Evolutionary conservation across 306 rosid genomes (phyloP).

Genomic region (Lathyrus oleraceus): DNA sequence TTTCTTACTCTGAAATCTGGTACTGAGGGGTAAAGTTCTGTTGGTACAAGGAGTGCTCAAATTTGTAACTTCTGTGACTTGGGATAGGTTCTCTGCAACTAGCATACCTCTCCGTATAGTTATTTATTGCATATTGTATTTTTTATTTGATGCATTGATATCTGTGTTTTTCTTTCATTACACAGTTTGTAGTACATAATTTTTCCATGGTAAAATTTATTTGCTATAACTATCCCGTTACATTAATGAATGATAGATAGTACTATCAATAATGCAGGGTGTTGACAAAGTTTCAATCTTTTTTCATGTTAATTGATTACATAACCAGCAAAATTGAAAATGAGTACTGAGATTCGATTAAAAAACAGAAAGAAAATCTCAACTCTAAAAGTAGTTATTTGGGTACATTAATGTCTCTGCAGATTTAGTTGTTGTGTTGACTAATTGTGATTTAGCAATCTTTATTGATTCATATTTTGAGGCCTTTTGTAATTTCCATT

Average conservation of each 20-base stretch:
- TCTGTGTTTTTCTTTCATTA: constrained; percentile 24
- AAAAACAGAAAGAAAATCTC: neutral
- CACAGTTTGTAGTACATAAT: neutral
- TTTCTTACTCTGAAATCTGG: constrained; percentile 28
- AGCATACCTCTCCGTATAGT: constrained; percentile 29
- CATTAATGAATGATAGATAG: constrained; percentile 20
- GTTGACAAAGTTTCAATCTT: constrained; percentile 25
- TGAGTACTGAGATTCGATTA: constrained; percentile 6
- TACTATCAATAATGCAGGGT: constrained; percentile 5
- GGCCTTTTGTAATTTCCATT: neutral
- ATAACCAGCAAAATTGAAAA: constrained; percentile 19
- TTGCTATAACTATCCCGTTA: constrained; percentile 1
- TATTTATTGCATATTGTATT: constrained; percentile 35
- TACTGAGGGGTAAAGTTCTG: constrained; percentile 26
- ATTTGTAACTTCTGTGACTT: constrained; percentile 42
- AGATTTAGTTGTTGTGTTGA: neutral
- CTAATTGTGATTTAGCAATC: constrained; percentile 17
- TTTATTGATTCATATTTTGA: constrained; percentile 10
- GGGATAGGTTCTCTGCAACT: constrained; percentile 44
- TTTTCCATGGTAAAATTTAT: constrained; percentile 7
- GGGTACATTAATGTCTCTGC: constrained; percentile 7
- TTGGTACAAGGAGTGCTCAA: constrained; percentile 36
- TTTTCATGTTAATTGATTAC: constrained; percentile 14
- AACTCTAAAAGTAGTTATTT: neutral
- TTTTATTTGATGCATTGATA: constrained; percentile 32